Evolutionary conservation across 192 early-diverging fungal species (phyloP).

Genomic region (Backusella parvicylindrica): DNA sequence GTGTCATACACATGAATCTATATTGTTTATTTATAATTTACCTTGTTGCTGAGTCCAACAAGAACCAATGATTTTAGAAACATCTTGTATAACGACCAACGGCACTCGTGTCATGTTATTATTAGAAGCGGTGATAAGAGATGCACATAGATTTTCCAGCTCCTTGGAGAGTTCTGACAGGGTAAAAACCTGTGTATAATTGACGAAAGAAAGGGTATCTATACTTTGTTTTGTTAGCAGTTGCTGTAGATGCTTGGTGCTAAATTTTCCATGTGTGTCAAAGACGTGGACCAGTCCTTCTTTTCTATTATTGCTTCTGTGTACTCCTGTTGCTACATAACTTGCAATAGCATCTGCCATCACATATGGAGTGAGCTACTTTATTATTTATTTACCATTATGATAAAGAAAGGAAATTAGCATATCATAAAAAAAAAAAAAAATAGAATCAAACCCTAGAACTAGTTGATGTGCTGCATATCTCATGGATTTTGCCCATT

Average conservation of each 20-base stretch:
- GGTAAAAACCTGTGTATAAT: not conserved
- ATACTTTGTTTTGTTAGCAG: not conserved
- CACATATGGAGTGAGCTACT: not conserved
- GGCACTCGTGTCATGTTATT: not conserved
- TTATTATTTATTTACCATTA: not conserved
- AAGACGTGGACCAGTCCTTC: not conserved
- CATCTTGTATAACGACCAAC: not conserved
- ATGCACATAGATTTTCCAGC: not conserved
- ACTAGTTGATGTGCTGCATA: not conserved
- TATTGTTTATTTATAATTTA: not conserved
- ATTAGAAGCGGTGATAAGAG: not conserved
- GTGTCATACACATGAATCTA: not conserved
- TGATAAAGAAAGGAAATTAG: not conserved
- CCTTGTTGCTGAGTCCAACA: not conserved
- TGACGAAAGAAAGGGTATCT: not conserved
- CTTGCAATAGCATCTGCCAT: not conserved
- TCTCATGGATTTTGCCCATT: not conserved
- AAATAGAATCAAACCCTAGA: not conserved
- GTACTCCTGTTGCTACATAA: not conserved
- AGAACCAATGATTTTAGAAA: not conserved
- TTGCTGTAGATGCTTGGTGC: not conserved
- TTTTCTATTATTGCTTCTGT: not conserved
- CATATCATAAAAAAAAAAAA: not conserved
- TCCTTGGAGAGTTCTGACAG: not conserved
- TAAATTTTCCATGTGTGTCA: not conserved